phyloP scores from a whole-genome alignment of 192 early-diverging fungal species.

The Cetraspora pellucida region DNA sequence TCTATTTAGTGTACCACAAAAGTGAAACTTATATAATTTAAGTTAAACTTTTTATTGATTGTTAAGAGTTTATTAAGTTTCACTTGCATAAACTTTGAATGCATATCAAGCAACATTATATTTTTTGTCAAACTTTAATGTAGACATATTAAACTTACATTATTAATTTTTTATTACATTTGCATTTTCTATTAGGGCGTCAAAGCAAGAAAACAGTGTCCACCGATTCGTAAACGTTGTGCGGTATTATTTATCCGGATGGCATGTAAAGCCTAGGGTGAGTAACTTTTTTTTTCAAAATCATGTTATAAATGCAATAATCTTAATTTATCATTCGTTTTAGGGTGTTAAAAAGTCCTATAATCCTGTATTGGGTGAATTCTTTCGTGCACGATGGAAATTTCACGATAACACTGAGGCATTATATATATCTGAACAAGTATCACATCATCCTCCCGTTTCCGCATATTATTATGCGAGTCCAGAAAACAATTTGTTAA shows the following conservation, averaged over 20 bases:
- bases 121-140: too few relatives aligned
- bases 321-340: neutral
- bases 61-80: too few relatives aligned
- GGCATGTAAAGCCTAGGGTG: slow-evolving; percentile 92
- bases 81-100: too few relatives aligned
- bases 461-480: slow-evolving; percentile 82
- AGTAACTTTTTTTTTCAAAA: neutral
- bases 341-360: slow-evolving; percentile 94
- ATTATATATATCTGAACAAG: slow-evolving; percentile 87
- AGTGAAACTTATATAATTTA: too few relatives aligned
- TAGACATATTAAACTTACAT: too few relatives aligned
- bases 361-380: slow-evolving; percentile 92
- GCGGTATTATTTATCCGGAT: slow-evolving; percentile 85
- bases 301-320: neutral
- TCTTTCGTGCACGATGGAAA: slow-evolving; percentile 82
- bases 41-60: too few relatives aligned
- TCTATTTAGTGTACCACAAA: too few relatives aligned
- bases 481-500: slow-evolving; percentile 77
- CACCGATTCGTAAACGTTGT: slow-evolving; percentile 82
- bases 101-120: too few relatives aligned
- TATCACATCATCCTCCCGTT: slow-evolving; percentile 93
- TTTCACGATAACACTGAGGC: slow-evolving; percentile 72
- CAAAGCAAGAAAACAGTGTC: slow-evolving; percentile 66
- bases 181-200: slow-evolving; percentile 69
- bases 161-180: too few relatives aligned